Evolutionary conservation across 306 rosid species (phyloP).

Genomic region (Fragaria ananassa): DNA sequence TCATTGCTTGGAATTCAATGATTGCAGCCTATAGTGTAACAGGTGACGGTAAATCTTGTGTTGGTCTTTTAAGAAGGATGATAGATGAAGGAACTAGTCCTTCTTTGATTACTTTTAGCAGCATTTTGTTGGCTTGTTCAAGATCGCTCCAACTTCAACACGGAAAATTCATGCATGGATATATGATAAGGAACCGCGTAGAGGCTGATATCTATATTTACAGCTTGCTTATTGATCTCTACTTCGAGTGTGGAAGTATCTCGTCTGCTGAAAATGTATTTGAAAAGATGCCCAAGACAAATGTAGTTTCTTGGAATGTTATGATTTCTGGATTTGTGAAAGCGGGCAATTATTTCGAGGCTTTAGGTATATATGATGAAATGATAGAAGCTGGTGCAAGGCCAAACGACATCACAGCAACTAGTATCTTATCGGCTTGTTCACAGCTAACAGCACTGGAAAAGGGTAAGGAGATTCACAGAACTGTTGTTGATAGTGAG

Average conservation of each 20-base stretch:
- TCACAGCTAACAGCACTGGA: slow-evolving; percentile 70
- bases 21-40: slow-evolving; percentile 55
- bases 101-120: slow-evolving; percentile 57
- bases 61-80: slow-evolving; percentile 67
- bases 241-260: slow-evolving; percentile 67
- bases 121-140: slow-evolving; percentile 58
- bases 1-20: slow-evolving; percentile 77
- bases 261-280: slow-evolving; percentile 55
- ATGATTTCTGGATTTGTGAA: slow-evolving; percentile 71
- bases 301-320: slow-evolving; percentile 61
- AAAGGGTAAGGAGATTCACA: slow-evolving; percentile 74
- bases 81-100: slow-evolving; percentile 49
- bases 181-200: slow-evolving; percentile 47
- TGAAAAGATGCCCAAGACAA: slow-evolving; percentile 40
- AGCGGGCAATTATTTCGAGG: slow-evolving; percentile 53
- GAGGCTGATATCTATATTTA: slow-evolving; percentile 51
- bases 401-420: slow-evolving; percentile 65
- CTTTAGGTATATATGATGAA: slow-evolving; percentile 48
- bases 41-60: slow-evolving; percentile 65
- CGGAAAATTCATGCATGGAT: slow-evolving; percentile 66
- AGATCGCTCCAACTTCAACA: slow-evolving; percentile 48
- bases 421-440: slow-evolving; percentile 72
- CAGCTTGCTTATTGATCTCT: slow-evolving; percentile 60
- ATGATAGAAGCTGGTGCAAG: slow-evolving; percentile 46
- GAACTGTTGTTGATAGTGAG: slow-evolving; percentile 38